Base-by-base conservation (phyloP, 495 filamentous ascomycete species). In the Talaromyces liani region DNA sequence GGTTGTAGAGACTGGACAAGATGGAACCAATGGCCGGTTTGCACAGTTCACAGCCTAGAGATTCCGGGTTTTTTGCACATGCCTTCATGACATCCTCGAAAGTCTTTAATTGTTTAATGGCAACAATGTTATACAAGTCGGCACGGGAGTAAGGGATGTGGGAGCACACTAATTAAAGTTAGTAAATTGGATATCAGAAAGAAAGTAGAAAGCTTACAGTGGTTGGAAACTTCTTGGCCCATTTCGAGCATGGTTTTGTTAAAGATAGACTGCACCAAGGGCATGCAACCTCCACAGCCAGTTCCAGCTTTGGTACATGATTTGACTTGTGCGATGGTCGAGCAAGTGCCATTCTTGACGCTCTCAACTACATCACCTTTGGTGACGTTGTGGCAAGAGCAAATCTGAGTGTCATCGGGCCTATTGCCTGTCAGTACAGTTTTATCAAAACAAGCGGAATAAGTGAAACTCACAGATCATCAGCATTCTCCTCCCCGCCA, bases 271-370 rank as follows among this genome's bases (percentile, higher is more conserved):
- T 92, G 91, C 1, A 97, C 90, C 31, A 98, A 82, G 10, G 93
- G 93, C 85, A 98, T 88, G 72, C 93, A 98, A 14, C 93, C 93
- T 68, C 91, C 93, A 70, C 93, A 98, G 4, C 93, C 93, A 9
- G 91, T 96, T 34, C 93, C 93, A 62, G 93, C 93, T 69, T 97
- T 97, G 36, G 93, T 98, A 77, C 91, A 96, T 3, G 90, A 87
- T 75, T 98, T 97, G 69, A 97, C 85, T 60, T 96, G 89, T 31
- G 86, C 90, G 34, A 97, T 84, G 5, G 87, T 88, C 73, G 90
- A 96, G 79, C 92, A 96, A 34, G 83, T 86, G 34, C 91, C 93
- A 60, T 88, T 85, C 69, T 92, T 95, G 72, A 95, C 85, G 12
- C 77, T 81, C 8, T 82, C 82, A 24, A 87, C 84, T 9, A 97